Base-by-base conservation (phyloP, 176 grass and related monocot species). In the Panicum miliaceum region DNA sequence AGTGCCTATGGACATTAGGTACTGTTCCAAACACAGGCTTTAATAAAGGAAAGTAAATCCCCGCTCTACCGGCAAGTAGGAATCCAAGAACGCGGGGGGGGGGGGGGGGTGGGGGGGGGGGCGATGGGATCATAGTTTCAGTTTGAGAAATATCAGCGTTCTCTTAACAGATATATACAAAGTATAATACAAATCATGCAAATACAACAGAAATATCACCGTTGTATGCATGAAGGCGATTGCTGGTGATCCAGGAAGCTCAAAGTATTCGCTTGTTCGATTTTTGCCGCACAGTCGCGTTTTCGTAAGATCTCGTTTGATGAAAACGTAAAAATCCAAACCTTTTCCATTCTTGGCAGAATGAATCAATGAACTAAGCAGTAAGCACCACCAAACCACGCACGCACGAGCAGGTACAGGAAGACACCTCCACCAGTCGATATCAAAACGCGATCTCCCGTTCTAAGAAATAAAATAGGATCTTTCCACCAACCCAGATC, bases 401-500 rank as follows among this genome's bases (percentile, higher is more conserved):
- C 48, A 60, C 27, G 22, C 70, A 84, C 48, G 76, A 89, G 43
- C 50, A 60, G 68, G 37, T 52, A 40, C 7, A 77, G n/a, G 50
- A 41, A 47, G 54, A 58, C 42, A 84, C 48, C 43, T 75, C 43
- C 59, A 27, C 52, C 52, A 45, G 69, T 80, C 60, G 53, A 62
- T 68, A 84, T 61, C 58, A 36, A 80, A 84, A 84, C 60, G 60
- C 75, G 42, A 87, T 84, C 37, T 79, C 68, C 41, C 48, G 32
- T 68, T 79, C 29, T 67, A 47, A 68, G 68, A 85, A 56, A 38
- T 61, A 20, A 56, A 77, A 53, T 54, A 25, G 26, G 22, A 60
- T 61, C 75, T 81, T 91, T 80, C 41, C 69, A 86, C 79, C 74
- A 89, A 86, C 79, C 72, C 57, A 85, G 86, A 88, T 91, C 77